Evolutionary conservation across 139 green algal genomes (phyloP).

Genomic region (Chlorella sp.): DNA sequence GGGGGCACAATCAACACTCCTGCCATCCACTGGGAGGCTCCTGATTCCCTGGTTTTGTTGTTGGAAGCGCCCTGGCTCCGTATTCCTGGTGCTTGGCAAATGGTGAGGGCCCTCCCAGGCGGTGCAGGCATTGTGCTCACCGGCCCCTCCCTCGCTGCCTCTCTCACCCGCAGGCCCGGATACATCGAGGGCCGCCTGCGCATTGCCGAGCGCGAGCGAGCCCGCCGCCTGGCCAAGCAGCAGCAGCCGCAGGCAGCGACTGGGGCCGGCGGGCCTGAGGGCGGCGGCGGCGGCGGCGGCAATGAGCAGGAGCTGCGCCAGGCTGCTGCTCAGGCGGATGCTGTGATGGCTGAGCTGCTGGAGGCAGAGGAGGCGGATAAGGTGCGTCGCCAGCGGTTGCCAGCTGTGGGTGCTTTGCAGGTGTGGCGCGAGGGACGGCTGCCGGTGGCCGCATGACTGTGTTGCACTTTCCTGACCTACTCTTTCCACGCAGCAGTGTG

Average conservation of each 20-base stretch:
- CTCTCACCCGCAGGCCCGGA: slow-evolving; percentile 28
- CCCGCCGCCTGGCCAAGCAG: slow-evolving; percentile 27
- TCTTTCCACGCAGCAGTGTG: too few relatives aligned
- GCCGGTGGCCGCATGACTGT: too few relatives aligned
- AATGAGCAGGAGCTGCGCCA: slow-evolving; percentile 24
- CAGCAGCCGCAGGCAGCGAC: slow-evolving; percentile 8
- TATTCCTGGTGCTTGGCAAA: too few relatives aligned
- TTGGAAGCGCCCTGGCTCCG: too few relatives aligned
- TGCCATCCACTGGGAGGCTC: too few relatives aligned
- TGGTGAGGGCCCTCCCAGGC: too few relatives aligned
- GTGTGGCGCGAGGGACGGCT: too few relatives aligned
- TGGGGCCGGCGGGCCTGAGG: neutral
- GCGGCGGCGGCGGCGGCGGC: neutral
- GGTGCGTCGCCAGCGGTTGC: slow-evolving; percentile 21
- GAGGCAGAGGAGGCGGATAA: slow-evolving; percentile 47
- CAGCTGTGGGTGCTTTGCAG: neutral
- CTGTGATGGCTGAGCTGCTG: slow-evolving; percentile 55
- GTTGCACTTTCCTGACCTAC: too few relatives aligned
- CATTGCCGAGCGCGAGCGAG: slow-evolving; percentile 54
- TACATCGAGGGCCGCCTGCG: slow-evolving; percentile 57
- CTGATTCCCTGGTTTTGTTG: too few relatives aligned
- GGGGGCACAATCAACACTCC: too few relatives aligned
- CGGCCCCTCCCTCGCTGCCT: too few relatives aligned
- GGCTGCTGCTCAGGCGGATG: slow-evolving; percentile 35
- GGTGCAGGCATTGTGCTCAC: too few relatives aligned